phyloP scores from a whole-genome alignment of 768 basidiomycete genomes.

The Butyriboletus loyo region DNA sequence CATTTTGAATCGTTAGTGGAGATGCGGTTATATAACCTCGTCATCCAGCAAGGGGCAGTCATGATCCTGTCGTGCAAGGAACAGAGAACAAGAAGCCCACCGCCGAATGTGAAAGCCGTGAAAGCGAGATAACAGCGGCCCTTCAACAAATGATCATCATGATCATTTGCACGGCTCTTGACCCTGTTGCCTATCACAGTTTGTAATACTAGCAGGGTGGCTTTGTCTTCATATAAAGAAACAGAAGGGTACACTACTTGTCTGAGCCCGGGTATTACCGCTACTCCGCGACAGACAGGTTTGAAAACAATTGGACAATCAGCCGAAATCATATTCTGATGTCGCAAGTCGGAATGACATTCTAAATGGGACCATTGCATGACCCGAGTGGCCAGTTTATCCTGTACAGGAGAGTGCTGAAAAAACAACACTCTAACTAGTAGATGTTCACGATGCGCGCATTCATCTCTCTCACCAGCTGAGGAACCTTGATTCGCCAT shows the following conservation, averaged over 20 bases:
- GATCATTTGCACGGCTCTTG: constrained; percentile 17
- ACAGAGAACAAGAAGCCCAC: constrained; percentile 9
- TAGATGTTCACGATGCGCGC: not conserved
- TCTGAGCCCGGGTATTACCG: constrained; percentile 10
- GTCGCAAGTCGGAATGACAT: constrained; percentile 3
- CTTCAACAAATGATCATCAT: constrained; percentile 21
- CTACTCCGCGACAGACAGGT: constrained; percentile 2
- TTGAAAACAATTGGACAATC: constrained; percentile 5
- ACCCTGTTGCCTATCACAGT: constrained; percentile 29
- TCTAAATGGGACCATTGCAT: not conserved
- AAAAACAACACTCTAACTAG: constrained; percentile 1
- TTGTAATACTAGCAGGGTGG: constrained; percentile 11
- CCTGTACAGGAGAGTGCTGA: constrained; percentile 1
- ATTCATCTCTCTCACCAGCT: constrained; percentile 6
- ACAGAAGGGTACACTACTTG: not conserved
- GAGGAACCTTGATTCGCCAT: not conserved
- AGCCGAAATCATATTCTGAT: constrained; percentile 12
- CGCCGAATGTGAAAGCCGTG: constrained; percentile 13
- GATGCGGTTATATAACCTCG: constrained; percentile 27
- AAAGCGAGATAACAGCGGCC: constrained; percentile 13
- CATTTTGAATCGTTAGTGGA: constrained; percentile 17
- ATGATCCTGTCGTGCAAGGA: constrained; percentile 16
- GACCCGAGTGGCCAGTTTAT: not conserved
- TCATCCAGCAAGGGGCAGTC: constrained; percentile 26
- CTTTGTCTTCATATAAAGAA: constrained; percentile 8